These are phyloP conservation scores for Alternaria conjuncta DNA, from an alignment of 2,329 filamentous ascomycete genomes.

Conservation along the genomic window DNA sequence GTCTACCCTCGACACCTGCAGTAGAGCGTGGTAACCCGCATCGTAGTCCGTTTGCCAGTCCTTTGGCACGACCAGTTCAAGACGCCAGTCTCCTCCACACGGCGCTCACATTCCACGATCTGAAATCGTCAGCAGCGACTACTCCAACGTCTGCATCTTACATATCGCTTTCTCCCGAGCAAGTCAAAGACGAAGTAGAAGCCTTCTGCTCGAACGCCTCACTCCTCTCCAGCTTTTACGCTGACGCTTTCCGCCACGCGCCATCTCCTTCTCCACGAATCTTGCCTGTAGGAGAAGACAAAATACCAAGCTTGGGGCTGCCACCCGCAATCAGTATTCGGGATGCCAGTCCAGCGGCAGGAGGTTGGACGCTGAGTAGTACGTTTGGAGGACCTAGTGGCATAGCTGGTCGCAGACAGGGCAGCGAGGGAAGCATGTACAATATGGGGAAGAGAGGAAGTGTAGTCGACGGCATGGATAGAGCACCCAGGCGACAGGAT, in stretches of 20 bases:
- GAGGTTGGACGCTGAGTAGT: constrained; percentile 35
- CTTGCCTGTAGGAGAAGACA: constrained; percentile 42
- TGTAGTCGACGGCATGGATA: constrained; percentile 25
- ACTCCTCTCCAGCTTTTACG: constrained; percentile 53
- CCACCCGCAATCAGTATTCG: constrained; percentile 50
- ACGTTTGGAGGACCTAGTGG: constrained; percentile 25
- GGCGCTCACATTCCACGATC: constrained; percentile 35
- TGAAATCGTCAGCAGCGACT: constrained; percentile 13
- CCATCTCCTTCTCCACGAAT: constrained; percentile 51
- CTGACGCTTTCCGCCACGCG: constrained; percentile 42
- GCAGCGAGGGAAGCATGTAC: constrained; percentile 35
- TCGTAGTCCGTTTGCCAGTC: constrained; percentile 45
- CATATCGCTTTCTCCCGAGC: constrained; percentile 41
- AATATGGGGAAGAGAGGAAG: constrained; percentile 29
- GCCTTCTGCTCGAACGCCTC: constrained; percentile 51
- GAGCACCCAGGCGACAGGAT: constrained; percentile 24
- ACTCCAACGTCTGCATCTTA: constrained; percentile 8
- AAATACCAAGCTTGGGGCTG: constrained; percentile 53
- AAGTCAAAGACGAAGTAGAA: constrained; percentile 54
- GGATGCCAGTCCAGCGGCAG: constrained; percentile 40
- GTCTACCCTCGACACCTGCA: constrained; percentile 37
- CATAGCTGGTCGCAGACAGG: constrained; percentile 40
- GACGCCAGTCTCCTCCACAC: constrained; percentile 42
- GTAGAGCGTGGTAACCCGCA: constrained; percentile 36
- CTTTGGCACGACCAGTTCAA: constrained; percentile 45